Evolutionary conservation across 2,329 filamentous ascomycete genomes (phyloP).

Genomic region (Lasiodiplodia gonubiensis): DNA sequence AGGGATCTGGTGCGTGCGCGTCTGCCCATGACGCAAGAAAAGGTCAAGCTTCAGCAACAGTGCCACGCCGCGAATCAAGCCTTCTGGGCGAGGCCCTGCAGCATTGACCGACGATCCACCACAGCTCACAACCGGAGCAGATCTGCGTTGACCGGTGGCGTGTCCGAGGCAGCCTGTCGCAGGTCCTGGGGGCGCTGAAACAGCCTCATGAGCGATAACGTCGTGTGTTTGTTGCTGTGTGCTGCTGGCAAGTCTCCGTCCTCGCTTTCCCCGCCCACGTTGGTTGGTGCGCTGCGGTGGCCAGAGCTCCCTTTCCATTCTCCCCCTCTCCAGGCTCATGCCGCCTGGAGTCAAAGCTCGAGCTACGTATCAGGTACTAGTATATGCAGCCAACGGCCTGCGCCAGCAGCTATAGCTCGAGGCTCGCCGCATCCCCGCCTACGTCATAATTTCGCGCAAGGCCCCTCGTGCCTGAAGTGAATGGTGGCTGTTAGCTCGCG

Average conservation of each 20-base stretch:
- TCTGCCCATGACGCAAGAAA: constrained; percentile 20
- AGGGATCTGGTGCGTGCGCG: constrained; percentile 1
- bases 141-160: background rate
- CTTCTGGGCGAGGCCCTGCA: constrained; percentile 2
- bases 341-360: constrained; percentile 2
- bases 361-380: background rate
- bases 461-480: background rate
- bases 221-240: background rate
- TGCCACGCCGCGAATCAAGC: constrained; percentile 12
- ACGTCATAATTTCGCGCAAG: constrained; percentile 7
- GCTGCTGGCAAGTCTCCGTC: background rate
- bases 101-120: constrained; percentile 15
- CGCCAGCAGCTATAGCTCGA: background rate
- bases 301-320: background rate
- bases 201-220: background rate
- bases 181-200: constrained; percentile 1
- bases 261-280: background rate
- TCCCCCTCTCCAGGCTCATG: constrained; percentile 9
- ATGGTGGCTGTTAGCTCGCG: background rate
- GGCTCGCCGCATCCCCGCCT: background rate
- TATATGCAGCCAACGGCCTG: background rate
- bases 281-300: background rate
- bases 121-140: background rate
- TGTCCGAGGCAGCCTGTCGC: background rate
- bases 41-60: constrained; percentile 5